A percentile compares a stretch with the other conserved stretches of the same genome.
phyloP scores from a whole-genome alignment of 1,284 basidiomycete species.

The Golubevia sp. region DNA sequence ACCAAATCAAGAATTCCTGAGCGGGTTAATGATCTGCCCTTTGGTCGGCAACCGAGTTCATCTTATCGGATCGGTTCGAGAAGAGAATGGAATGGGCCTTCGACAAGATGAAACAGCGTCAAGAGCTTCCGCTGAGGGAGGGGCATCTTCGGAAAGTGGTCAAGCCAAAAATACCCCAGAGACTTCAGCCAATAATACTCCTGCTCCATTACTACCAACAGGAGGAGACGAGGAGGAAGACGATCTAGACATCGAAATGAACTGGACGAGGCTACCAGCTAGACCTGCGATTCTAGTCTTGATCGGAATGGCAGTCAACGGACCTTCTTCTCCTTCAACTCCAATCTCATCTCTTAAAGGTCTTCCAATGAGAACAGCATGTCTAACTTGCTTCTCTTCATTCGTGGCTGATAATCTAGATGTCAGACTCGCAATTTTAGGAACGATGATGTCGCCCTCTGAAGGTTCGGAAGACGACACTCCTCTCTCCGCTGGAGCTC shows the following conservation, averaged over 20 bases:
- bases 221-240: too few relatives aligned
- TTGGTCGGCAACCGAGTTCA: conserved; percentile 61
- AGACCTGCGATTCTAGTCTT: conserved; percentile 28
- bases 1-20: conserved; percentile 66
- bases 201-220: too few relatives aligned
- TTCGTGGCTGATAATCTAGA: conserved; percentile 62
- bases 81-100: too few relatives aligned
- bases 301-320: conserved; percentile 33
- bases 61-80: too few relatives aligned
- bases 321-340: conserved; percentile 5
- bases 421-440: conserved; percentile 64
- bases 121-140: not conserved
- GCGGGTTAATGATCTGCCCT: conserved; percentile 34
- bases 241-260: not conserved
- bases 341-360: conserved; percentile 1
- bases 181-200: too few relatives aligned
- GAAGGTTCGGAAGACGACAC: conserved; percentile 17
- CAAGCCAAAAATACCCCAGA: too few relatives aligned
- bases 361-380: conserved; percentile 34
- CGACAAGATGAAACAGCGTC: too few relatives aligned
- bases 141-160: not conserved
- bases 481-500: conserved; percentile 64
- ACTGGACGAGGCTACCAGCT: conserved; percentile 24
- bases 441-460: conserved; percentile 63
- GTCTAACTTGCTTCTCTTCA: conserved; percentile 43